Evolutionary conservation across 176 grass and related monocot species (phyloP).

Genomic region (Carex pumila): DNA sequence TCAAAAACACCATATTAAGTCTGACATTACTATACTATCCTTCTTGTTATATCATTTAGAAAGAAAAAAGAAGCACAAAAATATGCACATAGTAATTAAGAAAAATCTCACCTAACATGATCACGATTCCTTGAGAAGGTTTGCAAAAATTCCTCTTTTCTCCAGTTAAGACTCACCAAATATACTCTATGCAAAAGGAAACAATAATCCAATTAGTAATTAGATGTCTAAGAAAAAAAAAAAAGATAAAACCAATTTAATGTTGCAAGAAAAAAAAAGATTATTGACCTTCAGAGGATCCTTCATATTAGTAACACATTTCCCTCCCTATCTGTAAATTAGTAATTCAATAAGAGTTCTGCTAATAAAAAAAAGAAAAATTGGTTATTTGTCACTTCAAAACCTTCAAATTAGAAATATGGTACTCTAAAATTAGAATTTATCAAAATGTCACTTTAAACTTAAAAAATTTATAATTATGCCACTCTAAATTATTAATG

Average conservation of each 20-base stretch:
- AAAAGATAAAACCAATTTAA: not conserved
- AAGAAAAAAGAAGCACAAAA: not conserved
- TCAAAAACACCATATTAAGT: not conserved
- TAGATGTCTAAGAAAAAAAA: not conserved
- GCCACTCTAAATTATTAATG: too few relatives aligned
- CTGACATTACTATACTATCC: not conserved
- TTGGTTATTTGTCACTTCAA: too few relatives aligned
- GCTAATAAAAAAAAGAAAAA: too few relatives aligned
- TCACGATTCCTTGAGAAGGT: slow-evolving; percentile 63
- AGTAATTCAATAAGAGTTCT: slow-evolving; percentile 16
- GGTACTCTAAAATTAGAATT: too few relatives aligned
- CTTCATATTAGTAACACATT: slow-evolving; percentile 75
- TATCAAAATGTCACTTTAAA: too few relatives aligned
- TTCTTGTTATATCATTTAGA: not conserved
- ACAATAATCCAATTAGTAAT: not conserved
- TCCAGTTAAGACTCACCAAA: slow-evolving; percentile 75
- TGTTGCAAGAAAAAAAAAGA: not conserved
- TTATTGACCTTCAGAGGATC: slow-evolving; percentile 60
- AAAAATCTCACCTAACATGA: slow-evolving; percentile 39
- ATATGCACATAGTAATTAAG: not conserved
- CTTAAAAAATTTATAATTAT: too few relatives aligned
- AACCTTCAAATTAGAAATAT: too few relatives aligned
- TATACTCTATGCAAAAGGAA: slow-evolving; percentile 51
- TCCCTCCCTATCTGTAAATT: slow-evolving; percentile 55
- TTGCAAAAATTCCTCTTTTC: slow-evolving; percentile 72